phyloP scores from a whole-genome alignment of 345 rosid species.

The Citrus inodora region DNA sequence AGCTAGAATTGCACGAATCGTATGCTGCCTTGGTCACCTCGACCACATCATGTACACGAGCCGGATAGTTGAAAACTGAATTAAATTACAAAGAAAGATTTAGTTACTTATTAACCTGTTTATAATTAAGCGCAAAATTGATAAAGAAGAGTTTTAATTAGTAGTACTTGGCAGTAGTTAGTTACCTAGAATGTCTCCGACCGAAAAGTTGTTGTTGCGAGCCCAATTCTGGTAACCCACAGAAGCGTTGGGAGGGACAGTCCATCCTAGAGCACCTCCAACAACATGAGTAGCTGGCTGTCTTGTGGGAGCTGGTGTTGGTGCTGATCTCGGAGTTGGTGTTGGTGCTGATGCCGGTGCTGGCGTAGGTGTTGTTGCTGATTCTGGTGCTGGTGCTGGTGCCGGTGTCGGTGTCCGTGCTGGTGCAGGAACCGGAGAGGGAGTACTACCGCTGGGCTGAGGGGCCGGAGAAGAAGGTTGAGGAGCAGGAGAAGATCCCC shows the following conservation, averaged over 20 bases:
- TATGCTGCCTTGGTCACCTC: constrained; percentile 33
- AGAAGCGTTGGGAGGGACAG: constrained; percentile 22
- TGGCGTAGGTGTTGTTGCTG: neutral
- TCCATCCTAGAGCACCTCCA: constrained; percentile 37
- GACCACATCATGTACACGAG: constrained; percentile 28
- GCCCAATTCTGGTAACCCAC: constrained; percentile 39
- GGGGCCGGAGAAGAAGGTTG: constrained; percentile 26
- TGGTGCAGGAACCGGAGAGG: constrained; percentile 14
- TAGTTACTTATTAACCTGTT: neutral
- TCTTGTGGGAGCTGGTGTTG: constrained; percentile 26
- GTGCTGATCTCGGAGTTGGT: constrained; percentile 15
- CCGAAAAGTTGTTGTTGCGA: constrained; percentile 30
- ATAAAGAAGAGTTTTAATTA: neutral
- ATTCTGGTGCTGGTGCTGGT: constrained; percentile 1
- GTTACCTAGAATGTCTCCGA: constrained; percentile 48
- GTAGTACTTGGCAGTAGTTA: neutral
- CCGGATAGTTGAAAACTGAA: constrained; percentile 31
- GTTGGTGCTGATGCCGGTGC: neutral
- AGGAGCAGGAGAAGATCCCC: constrained; percentile 12
- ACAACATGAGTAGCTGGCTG: constrained; percentile 21
- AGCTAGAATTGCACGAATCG: constrained; percentile 24
- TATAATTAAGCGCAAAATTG: neutral
- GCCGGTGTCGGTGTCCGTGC: constrained; percentile 23
- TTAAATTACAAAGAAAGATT: neutral
- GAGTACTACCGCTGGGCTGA: neutral